These are phyloP conservation scores for Claviceps purpurea DNA, from an alignment of 2,329 filamentous ascomycete genomes.

Conservation along the genomic window DNA sequence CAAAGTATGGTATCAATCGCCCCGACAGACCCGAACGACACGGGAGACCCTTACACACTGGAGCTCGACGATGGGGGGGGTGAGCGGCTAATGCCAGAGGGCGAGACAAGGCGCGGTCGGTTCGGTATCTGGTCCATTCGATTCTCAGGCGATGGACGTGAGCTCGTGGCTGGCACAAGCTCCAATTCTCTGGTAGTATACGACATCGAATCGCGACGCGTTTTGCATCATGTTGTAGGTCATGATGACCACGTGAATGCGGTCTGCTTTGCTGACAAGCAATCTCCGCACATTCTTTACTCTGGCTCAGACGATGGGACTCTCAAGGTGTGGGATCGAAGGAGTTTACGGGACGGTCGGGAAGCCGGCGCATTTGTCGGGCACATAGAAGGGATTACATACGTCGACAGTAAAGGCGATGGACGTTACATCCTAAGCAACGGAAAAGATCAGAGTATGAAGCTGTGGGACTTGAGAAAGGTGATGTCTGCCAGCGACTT, in stretches of 20 bases:
- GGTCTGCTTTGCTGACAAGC: conserved; percentile 84
- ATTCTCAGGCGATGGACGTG: conserved; percentile 81
- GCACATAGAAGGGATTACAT: conserved; percentile 53
- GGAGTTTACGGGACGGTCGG: conserved; percentile 77
- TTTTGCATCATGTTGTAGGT: conserved; percentile 61
- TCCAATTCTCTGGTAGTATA: conserved; percentile 73
- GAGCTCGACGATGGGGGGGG: conserved; percentile 39
- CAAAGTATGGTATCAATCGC: conserved; percentile 73
- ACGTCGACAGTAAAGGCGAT: conserved; percentile 57
- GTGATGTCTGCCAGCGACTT: conserved; percentile 64
- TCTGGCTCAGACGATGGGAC: conserved; percentile 91
- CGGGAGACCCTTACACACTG: conserved; percentile 65
- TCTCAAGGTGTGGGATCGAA: conserved; percentile 89
- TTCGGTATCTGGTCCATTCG: conserved; percentile 78
- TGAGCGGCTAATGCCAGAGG: conserved; percentile 11
- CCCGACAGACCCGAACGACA: conserved; percentile 71
- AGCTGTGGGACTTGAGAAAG: conserved; percentile 89
- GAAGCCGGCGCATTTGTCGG: conserved; percentile 54
- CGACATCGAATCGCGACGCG: conserved; percentile 69
- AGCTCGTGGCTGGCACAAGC: conserved; percentile 81
- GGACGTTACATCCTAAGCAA: conserved; percentile 81
- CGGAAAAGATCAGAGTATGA: conserved; percentile 92
- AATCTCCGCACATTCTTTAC: conserved; percentile 85
- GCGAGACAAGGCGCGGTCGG: conserved; percentile 15
- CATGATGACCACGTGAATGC: conserved; percentile 90